Percentiles rank a stretch among this genome's conserved stretches.
Conservation (phyloP, 2,329 filamentous ascomycete genomes). For the Fusarium musae region DNA sequence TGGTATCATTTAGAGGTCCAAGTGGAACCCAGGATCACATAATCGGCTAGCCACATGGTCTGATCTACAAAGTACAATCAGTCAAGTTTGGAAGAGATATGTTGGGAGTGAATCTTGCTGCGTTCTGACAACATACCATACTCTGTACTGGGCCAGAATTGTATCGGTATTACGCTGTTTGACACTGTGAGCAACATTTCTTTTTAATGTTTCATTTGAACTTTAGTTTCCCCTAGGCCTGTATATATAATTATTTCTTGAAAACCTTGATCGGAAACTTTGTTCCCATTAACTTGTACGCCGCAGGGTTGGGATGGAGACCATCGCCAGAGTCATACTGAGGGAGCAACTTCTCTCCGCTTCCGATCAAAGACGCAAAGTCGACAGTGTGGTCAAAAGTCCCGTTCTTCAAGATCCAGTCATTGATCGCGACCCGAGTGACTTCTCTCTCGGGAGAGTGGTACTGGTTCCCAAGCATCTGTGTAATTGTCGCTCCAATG, state of each 20-base stretch:
- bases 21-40: too few relatives aligned
- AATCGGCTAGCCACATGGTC: background rate
- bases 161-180: background rate
- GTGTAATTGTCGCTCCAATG: slow-evolving; percentile 19
- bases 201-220: too few relatives aligned
- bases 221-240: too few relatives aligned
- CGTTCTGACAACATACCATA: background rate
- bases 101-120: too few relatives aligned
- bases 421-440: slow-evolving; percentile 16
- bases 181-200: background rate
- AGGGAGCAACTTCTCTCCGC: slow-evolving; percentile 14
- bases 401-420: slow-evolving; percentile 22
- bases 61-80: fast-evolving
- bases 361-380: slow-evolving; percentile 24
- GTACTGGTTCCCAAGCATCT: slow-evolving; percentile 28
- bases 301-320: slow-evolving; percentile 26
- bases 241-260: background rate
- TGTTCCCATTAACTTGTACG: slow-evolving; percentile 18
- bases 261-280: slow-evolving; percentile 13
- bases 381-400: slow-evolving; percentile 27
- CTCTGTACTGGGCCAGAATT: background rate
- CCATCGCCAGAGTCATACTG: slow-evolving; percentile 29
- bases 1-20: background rate
- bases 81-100: background rate
- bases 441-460: slow-evolving; percentile 3